A percentile compares a stretch with the other conserved stretches of the same genome.
These are phyloP conservation scores for Candida wancherniae DNA, from an alignment of 805 yeast species.

Conservation along the genomic window DNA sequence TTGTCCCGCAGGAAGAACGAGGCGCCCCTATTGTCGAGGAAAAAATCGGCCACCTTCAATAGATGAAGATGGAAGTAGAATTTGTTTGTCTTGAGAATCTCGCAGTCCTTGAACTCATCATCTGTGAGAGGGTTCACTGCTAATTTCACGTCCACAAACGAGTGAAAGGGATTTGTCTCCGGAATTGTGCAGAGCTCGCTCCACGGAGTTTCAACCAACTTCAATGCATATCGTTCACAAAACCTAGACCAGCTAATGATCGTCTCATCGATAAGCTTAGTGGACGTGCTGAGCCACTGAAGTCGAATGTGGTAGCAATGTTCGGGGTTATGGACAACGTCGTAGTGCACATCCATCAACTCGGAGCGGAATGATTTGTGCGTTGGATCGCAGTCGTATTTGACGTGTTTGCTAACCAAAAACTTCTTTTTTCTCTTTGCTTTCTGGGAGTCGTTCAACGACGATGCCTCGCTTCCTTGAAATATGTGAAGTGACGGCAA, in stretches of 20 bases:
- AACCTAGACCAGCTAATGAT: slow-evolving; percentile 72
- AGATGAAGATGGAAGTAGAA: slow-evolving; percentile 77
- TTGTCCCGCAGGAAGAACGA: slow-evolving; percentile 48
- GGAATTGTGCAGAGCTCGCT: slow-evolving; percentile 78
- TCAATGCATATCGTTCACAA: slow-evolving; percentile 81
- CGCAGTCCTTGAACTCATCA: slow-evolving; percentile 41
- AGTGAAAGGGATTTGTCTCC: slow-evolving; percentile 77
- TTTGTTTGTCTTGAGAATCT: slow-evolving; percentile 44
- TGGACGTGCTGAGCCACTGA: slow-evolving; percentile 91
- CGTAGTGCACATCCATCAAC: slow-evolving; percentile 77
- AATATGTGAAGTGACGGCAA: slow-evolving; percentile 11
- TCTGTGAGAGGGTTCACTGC: slow-evolving; percentile 71
- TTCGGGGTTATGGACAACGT: slow-evolving; percentile 87
- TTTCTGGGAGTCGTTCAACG: slow-evolving; percentile 17
- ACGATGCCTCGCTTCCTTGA: slow-evolving; percentile 16
- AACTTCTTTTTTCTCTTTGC: slow-evolving; percentile 34
- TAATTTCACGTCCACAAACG: slow-evolving; percentile 65
- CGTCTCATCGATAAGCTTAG: slow-evolving; percentile 68
- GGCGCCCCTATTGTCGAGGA: slow-evolving; percentile 77
- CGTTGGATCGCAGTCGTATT: slow-evolving; percentile 71
- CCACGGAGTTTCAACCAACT: slow-evolving; percentile 84
- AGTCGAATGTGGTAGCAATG: slow-evolving; percentile 88
- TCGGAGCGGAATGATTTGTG: slow-evolving; percentile 74
- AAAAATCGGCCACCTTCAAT: slow-evolving; percentile 64
- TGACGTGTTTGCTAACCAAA: slow-evolving; percentile 60